Percentiles rank a stretch among this genome's conserved stretches.
Evolutionary conservation across 2,329 filamentous ascomycete genomes (phyloP).

Genomic region (Pestalotiopsis sp.): DNA sequence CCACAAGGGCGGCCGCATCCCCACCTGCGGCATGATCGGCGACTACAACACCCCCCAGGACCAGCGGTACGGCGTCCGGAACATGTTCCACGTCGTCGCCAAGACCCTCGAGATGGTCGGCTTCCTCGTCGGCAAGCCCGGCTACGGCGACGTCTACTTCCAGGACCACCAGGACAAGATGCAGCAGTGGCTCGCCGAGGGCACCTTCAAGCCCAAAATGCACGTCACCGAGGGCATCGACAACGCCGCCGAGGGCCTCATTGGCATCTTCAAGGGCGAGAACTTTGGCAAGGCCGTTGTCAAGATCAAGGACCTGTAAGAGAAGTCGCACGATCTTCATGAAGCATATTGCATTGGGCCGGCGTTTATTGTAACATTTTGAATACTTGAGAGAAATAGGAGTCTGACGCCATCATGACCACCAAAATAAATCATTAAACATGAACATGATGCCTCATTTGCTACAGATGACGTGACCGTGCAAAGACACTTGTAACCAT

Average conservation of each 20-base stretch:
- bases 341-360: slow-evolving; percentile 7
- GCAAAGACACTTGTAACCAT: no score
- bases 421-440: background rate
- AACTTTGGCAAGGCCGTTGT: slow-evolving; percentile 88
- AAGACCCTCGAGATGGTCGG: slow-evolving; percentile 77
- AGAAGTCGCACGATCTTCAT: background rate
- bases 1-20: slow-evolving; percentile 66
- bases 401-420: background rate
- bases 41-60: slow-evolving; percentile 67
- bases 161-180: slow-evolving; percentile 77
- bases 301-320: slow-evolving; percentile 48
- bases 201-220: slow-evolving; percentile 71
- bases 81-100: slow-evolving; percentile 64
- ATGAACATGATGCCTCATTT: background rate
- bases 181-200: slow-evolving; percentile 75
- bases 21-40: slow-evolving; percentile 69
- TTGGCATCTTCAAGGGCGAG: slow-evolving; percentile 75
- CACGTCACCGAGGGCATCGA: slow-evolving; percentile 77
- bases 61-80: slow-evolving; percentile 68
- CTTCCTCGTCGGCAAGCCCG: slow-evolving; percentile 71
- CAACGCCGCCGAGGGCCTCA: slow-evolving; percentile 70
- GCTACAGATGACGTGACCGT: background rate
- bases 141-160: slow-evolving; percentile 67
- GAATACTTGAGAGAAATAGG: background rate
- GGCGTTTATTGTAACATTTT: slow-evolving; percentile 1